These are phyloP conservation scores for Phytopythium chamaehyphon DNA, from an alignment of 352 stramenopile species.

Conservation along the genomic window DNA sequence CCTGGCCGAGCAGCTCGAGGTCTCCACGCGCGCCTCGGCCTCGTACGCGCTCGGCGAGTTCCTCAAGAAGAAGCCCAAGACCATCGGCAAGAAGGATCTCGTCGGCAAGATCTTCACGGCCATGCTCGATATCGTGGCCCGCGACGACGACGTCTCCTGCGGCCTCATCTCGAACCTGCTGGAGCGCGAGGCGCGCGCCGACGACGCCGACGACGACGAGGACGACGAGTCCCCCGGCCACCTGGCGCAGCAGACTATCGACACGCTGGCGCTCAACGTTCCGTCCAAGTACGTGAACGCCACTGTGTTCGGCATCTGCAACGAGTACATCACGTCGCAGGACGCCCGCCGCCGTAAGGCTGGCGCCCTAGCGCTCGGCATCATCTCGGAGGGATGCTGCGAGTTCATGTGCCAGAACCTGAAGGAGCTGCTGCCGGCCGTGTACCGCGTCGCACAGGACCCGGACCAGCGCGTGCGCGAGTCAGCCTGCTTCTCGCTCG, in stretches of 20 bases:
- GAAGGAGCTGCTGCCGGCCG: slow-evolving; percentile 89
- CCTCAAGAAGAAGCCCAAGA: slow-evolving; percentile 88
- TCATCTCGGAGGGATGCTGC: slow-evolving; percentile 96
- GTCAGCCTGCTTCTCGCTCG: slow-evolving; percentile 97
- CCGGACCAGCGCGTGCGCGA: slow-evolving; percentile 93
- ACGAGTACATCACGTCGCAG: slow-evolving; percentile 88
- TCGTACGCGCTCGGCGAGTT: slow-evolving; percentile 82
- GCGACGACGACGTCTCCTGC: slow-evolving; percentile 73
- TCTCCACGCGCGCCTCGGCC: slow-evolving; percentile 73
- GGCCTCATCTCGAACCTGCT: slow-evolving; percentile 82
- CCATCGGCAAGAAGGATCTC: slow-evolving; percentile 81
- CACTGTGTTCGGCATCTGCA: slow-evolving; percentile 72
- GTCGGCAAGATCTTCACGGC: slow-evolving; percentile 82
- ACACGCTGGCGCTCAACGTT: slow-evolving; percentile 77
- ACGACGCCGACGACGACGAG: slow-evolving; percentile 63
- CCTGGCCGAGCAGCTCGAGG: slow-evolving; percentile 67
- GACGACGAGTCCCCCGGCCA: slow-evolving; percentile 79
- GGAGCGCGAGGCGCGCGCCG: slow-evolving; percentile 53
- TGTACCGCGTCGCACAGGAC: slow-evolving; percentile 91
- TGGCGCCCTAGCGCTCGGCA: slow-evolving; percentile 94
- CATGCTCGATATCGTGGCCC: slow-evolving; percentile 82
- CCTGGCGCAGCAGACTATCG: slow-evolving; percentile 80
- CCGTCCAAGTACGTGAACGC: slow-evolving; percentile 81
- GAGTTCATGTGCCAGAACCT: slow-evolving; percentile 95
- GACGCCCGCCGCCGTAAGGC: slow-evolving; percentile 94